phyloP scores from a whole-genome alignment of 2,329 filamentous ascomycete genomes.

The Stagonosporopsis tanaceti region DNA sequence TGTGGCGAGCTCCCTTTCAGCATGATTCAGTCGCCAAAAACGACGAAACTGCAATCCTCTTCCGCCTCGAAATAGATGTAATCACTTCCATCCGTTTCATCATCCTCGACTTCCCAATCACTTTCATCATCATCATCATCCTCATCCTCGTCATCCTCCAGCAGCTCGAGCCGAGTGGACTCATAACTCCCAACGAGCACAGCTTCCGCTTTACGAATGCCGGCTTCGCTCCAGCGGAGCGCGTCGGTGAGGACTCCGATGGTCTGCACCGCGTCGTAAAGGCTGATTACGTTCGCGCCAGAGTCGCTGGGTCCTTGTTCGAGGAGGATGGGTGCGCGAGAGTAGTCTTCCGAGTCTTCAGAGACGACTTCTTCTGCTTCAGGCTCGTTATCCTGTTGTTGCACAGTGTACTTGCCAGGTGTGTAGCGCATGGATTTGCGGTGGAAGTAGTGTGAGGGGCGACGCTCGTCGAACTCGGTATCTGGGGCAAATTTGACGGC shows the following conservation, averaged over 20 bases:
- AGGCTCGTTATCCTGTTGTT: conserved; percentile 8
- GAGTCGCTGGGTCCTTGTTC: not conserved
- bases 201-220: conserved; percentile 8
- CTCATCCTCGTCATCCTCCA: conserved; percentile 12
- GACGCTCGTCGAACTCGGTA: conserved; percentile 33
- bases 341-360: conserved; percentile 34
- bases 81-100: conserved; percentile 21
- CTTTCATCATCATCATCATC: conserved; percentile 26
- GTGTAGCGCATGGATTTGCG: conserved; percentile 40
- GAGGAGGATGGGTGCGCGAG: conserved; percentile 15
- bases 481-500: conserved; percentile 30
- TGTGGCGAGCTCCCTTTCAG: not conserved
- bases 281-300: conserved; percentile 1
- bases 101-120: conserved; percentile 37
- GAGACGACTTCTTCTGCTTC: conserved; percentile 23
- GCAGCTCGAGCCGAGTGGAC: not conserved
- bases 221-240: conserved; percentile 10
- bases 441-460: conserved; percentile 36
- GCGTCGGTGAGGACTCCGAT: conserved; percentile 11
- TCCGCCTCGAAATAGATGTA: conserved; percentile 28
- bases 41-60: conserved; percentile 32
- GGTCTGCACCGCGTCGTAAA: conserved; percentile 9
- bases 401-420: conserved; percentile 34
- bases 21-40: conserved; percentile 24
- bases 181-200: conserved; percentile 17